Base-by-base conservation (phyloP, 73 alveolate genomes). In the Stentor coeruleus region DNA sequence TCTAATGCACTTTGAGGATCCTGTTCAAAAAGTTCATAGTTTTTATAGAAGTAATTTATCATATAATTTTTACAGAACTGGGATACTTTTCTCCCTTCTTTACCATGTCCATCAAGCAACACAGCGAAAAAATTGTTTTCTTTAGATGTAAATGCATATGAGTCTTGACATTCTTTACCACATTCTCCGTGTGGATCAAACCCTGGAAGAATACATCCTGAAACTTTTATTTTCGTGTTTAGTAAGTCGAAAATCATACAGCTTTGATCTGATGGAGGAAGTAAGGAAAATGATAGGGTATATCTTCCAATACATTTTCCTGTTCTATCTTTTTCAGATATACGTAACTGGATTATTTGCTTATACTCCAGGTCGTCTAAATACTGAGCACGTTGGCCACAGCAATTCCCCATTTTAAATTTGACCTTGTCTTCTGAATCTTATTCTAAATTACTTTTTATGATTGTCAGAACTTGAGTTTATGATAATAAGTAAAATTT, bases 191-290 rank as follows among this genome's bases (percentile, higher is more conserved):
- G 59, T n/a, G 83, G 83, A 38, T 75, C 83, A 20, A 75, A 38
- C 39, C 83, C 83, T n/a, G 83, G 83, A 31, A 75, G 6, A 38
- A 75, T 66, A 75, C 83, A 75, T 37, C 83, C 59, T 14, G 77
- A n/a, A 38, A 38, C 83, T 14, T 31, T 37, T 26, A 66, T 31
- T 49, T 49, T 49, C 20, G 66, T 11, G 28, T 49, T 49, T 6
- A 11, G 28, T 20, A 49, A 49, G 66, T 49, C 66, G 66, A 49
- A 49, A 11, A 49, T 49, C 66, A 20, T 11, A 20, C 20, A 11
- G 66, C 6, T 11, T 20, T 49, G 66, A 20, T 49, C 66, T 6
- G 20, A 6, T 49, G 66, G 66, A 6, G 66, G 66, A 6, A 49
- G 66, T 6, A 49, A 20, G 6, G 28, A 6, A 20, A 49, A 49